Base-by-base conservation (phyloP, 352 stramenopile species). In the Phytophthora citrophthora region DNA sequence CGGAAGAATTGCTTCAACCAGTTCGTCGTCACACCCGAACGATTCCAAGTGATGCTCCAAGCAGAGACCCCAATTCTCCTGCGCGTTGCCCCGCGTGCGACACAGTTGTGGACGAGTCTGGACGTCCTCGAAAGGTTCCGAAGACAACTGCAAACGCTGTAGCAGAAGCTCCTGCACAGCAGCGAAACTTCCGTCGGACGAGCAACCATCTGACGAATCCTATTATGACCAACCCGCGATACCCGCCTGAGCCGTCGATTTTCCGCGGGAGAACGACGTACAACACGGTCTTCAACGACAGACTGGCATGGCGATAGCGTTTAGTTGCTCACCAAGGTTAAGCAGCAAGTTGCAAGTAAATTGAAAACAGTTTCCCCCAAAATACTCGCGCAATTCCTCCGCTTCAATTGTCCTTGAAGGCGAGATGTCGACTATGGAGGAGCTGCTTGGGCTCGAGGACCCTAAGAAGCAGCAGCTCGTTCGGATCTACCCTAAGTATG, bases 401-500 rank as follows among this genome's bases (percentile, higher is more conserved):
- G 34, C 12, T 45, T 53, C 15, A 29, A 34, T 36, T 41, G 24
- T 41, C 36, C 34, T 53, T 29, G n/a, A 45, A 46, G n/a, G n/a
- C 24, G 15, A 49, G 5, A 44, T 51, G 51, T 32, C 45, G 3
- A 50, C 15, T 1, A 59, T 72, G 48, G 56, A 72, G 23, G 59
- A 71, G 18, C 29, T 64, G 7, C 39, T 68, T 1, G 31, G 58
- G 1, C 51, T 68, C 1, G 64, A 73, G 13, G 59, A 65, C 12
- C 40, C 58, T 10, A 80, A 69, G 46, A 83, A 78, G 51, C 61
- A 70, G 15, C 64, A 82, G 54, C 69, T 88, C 41, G 67, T 89
- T 6, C 75, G 73, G 11, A 74, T 90, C n/a, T 77, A 73, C 18
- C 77, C 79, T 3, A 77, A 82, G 18, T 89, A 87, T 59, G 68